Base-by-base conservation (phyloP, 495 filamentous ascomycete species). In the Neurospora sp. region DNA sequence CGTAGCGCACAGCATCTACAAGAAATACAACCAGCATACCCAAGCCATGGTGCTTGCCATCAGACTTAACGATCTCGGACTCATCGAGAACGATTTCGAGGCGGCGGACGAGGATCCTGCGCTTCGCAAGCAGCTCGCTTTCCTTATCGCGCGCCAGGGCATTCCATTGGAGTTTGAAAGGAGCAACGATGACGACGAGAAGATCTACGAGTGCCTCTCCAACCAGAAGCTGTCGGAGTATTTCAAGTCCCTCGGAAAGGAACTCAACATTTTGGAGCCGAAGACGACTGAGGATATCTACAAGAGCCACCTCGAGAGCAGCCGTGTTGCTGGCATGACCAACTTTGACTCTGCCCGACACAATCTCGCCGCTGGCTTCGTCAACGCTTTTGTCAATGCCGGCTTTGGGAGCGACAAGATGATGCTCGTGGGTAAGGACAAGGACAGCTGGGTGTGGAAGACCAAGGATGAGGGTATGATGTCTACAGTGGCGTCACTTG, bases 221-320 rank as follows among this genome's bases (percentile, higher is more conserved):
- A 99, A 98, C 82, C 89, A 91, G 27, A 92, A 90, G 76, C 86
- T 98, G 61, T 90, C 94, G 0, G 93, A 96, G 71, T 91, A 98
- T 82, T 99, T 97, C 87, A 96, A 97, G 82, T 88, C 91, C 9
- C 85, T 99, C 27, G 96, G 89, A 48, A 98, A 98, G 82, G 96
- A 98, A 78, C 87, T 99, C 70, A 98, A 98, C 78, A 96, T 98
- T 61, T 85, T 99, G 42, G 96, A 98, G 68, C 96, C 96, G 20
- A 97, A 97, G 82, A 94, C 93, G 73, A 94, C 95, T 4, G 96
- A 99, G 83, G 96, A 99, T 79, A 99, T 99, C 76, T 99, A 99
- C 87, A 99, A 99, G 86, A 97, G 93, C 73, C 96, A 99, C 81
- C 87, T 99, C 18, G 96, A 99, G 81, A 98, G 92, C 84, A 96